Conservation (phyloP, 2,329 filamentous ascomycete genomes). For the Alternaria novae-zelandiae region DNA sequence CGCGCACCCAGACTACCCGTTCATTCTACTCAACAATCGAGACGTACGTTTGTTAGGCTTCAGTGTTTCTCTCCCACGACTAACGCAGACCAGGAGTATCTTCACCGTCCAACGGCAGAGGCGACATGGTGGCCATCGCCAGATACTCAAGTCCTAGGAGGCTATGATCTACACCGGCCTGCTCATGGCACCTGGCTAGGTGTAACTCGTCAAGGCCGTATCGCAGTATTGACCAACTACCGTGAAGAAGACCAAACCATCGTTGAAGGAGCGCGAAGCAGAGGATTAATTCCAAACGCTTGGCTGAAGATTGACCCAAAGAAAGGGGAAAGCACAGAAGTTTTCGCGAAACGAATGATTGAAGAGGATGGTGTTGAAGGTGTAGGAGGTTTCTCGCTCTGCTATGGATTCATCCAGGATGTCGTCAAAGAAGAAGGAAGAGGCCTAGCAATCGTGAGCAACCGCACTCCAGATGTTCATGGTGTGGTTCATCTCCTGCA, state of each 20-base stretch:
- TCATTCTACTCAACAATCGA: slow-evolving; percentile 59
- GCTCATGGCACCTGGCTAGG: slow-evolving; percentile 70
- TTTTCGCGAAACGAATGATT: slow-evolving; percentile 62
- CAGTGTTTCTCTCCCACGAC: not conserved
- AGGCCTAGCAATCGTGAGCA: slow-evolving; percentile 65
- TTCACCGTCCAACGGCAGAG: slow-evolving; percentile 64
- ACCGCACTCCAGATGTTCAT: slow-evolving; percentile 61
- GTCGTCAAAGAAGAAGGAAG: slow-evolving; percentile 31
- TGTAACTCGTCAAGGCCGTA: slow-evolving; percentile 64
- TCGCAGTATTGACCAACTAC: slow-evolving; percentile 70
- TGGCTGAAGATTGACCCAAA: slow-evolving; percentile 57
- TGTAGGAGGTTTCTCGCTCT: slow-evolving; percentile 68
- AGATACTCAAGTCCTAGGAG: slow-evolving; percentile 63
- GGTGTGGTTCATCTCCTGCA: slow-evolving; percentile 60
- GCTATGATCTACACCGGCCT: slow-evolving; percentile 65
- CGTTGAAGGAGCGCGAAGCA: slow-evolving; percentile 56
- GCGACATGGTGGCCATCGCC: slow-evolving; percentile 67
- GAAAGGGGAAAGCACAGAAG: slow-evolving; percentile 51
- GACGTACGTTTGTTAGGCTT: slow-evolving; percentile 45
- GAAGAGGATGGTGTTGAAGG: slow-evolving; percentile 61
- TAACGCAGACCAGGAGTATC: slow-evolving; percentile 59
- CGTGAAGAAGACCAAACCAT: slow-evolving; percentile 58
- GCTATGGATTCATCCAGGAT: slow-evolving; percentile 63
- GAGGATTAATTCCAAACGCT: slow-evolving; percentile 66
- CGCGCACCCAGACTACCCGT: slow-evolving; percentile 56